These are phyloP conservation scores for Microbotryum lychnidis-dioicae DNA, from an alignment of 1,284 basidiomycete species.

Conservation along the genomic window DNA sequence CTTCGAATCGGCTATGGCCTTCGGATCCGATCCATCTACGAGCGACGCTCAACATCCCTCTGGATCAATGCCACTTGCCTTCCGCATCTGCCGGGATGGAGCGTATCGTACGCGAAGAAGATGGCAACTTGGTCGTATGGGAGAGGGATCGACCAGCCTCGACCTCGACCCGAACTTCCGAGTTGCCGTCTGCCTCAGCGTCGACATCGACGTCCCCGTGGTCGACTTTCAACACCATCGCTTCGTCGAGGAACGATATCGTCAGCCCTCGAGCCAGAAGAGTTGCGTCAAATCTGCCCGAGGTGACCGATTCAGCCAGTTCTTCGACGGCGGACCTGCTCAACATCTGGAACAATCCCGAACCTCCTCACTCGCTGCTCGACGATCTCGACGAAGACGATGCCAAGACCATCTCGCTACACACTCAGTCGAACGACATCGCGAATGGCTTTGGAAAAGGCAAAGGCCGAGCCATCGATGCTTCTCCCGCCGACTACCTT, in stretches of 20 bases:
- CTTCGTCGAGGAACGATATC: not conserved
- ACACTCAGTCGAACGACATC: not conserved
- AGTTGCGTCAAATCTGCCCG: not conserved
- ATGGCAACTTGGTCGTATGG: conserved; percentile 26
- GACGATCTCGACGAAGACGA: not conserved
- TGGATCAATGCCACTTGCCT: conserved; percentile 39
- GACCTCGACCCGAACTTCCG: conserved; percentile 10
- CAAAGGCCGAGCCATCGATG: not conserved
- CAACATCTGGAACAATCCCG: conserved; percentile 6
- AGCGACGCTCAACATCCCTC: conserved; percentile 68
- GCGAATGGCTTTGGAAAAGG: not conserved
- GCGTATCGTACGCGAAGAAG: conserved; percentile 17
- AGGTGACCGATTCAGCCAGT: not conserved
- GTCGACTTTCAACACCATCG: not conserved
- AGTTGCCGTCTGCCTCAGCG: not conserved
- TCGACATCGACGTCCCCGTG: not conserved
- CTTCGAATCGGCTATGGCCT: conserved; percentile 81
- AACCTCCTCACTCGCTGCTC: not conserved
- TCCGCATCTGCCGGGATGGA: conserved; percentile 16
- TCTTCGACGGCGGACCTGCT: conserved; percentile 12
- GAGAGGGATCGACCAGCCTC: not conserved
- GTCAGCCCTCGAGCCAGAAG: conserved; percentile 11
- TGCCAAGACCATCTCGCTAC: not conserved
- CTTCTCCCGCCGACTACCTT: conserved; percentile 9
- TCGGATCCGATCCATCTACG: conserved; percentile 81